Conservation (phyloP, 2,329 filamentous ascomycete species). For the Sporothrix curviconia region DNA sequence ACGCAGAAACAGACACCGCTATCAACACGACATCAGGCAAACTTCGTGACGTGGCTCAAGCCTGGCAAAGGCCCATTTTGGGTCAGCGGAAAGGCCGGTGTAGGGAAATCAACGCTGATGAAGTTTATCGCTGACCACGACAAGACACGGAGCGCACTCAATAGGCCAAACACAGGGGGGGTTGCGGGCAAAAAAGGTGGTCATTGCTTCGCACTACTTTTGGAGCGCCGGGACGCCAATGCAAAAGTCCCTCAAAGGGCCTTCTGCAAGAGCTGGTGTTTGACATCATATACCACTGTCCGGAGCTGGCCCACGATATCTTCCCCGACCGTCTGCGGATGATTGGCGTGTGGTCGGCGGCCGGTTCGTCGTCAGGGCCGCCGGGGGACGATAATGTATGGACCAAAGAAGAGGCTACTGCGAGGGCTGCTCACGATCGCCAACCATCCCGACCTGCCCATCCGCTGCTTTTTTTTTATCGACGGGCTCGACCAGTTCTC, state of each 20-base stretch:
- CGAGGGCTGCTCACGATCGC: neutral
- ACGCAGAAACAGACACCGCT: neutral
- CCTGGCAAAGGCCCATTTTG: conserved; percentile 8
- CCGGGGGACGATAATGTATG: neutral
- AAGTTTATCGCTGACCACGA: conserved; percentile 10
- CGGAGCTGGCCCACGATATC: neutral
- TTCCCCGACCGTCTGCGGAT: neutral
- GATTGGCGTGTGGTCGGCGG: neutral
- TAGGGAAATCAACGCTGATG: conserved; percentile 15
- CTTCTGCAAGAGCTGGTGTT: conserved; percentile 9
- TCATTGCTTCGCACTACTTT: conserved; percentile 7
- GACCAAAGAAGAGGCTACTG: neutral
- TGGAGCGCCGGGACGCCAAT: conserved; percentile 5
- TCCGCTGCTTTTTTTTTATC: conserved; percentile 10
- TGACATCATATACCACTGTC: conserved; percentile 5
- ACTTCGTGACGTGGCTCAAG: conserved; percentile 1
- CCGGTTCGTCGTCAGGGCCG: neutral
- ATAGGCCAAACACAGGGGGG: too few relatives aligned
- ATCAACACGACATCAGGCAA: neutral
- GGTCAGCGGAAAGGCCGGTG: conserved; percentile 11
- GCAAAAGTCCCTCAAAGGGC: conserved; percentile 8
- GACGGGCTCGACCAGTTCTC: conserved; percentile 12
- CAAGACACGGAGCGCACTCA: neutral
- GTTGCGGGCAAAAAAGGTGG: neutral
- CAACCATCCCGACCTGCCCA: neutral